Evolutionary conservation across 352 stramenopile genomes (phyloP).

Genomic region (Pythium utonaiense): DNA sequence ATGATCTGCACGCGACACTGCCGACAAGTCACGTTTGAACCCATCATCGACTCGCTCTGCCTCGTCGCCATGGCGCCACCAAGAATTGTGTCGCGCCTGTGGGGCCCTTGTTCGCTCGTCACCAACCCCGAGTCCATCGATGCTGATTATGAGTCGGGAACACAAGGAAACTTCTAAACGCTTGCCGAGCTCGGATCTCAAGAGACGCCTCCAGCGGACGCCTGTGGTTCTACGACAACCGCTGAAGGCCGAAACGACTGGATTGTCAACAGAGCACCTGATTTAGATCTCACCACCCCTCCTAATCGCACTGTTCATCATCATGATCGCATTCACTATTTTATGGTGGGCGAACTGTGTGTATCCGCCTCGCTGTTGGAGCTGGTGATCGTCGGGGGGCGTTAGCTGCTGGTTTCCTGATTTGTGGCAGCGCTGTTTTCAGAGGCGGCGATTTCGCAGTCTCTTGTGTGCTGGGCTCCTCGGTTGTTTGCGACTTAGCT

Average conservation of each 20-base stretch:
- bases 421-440: conserved; percentile 1
- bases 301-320: no score
- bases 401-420: not conserved
- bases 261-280: not conserved
- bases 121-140: conserved; percentile 52
- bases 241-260: not conserved
- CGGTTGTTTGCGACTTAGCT: not conserved
- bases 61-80: not conserved
- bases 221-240: not conserved
- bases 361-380: not conserved
- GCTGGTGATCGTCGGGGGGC: not conserved
- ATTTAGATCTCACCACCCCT: no score
- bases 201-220: not conserved
- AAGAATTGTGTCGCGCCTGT: conserved; percentile 14
- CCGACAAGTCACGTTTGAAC: conserved; percentile 44
- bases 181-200: not conserved
- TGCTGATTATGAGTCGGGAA: not conserved
- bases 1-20: conserved; percentile 48
- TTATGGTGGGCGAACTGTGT: not conserved
- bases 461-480: not conserved
- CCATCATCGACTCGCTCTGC: not conserved
- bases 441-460: not conserved
- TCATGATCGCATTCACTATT: not conserved
- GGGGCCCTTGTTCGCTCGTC: conserved; percentile 34
- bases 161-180: not conserved